Percentiles rank a stretch among this genome's conserved stretches.
Evolutionary conservation across 139 green algal species (phyloP).

Genomic region (Spirogloea muscicola): DNA sequence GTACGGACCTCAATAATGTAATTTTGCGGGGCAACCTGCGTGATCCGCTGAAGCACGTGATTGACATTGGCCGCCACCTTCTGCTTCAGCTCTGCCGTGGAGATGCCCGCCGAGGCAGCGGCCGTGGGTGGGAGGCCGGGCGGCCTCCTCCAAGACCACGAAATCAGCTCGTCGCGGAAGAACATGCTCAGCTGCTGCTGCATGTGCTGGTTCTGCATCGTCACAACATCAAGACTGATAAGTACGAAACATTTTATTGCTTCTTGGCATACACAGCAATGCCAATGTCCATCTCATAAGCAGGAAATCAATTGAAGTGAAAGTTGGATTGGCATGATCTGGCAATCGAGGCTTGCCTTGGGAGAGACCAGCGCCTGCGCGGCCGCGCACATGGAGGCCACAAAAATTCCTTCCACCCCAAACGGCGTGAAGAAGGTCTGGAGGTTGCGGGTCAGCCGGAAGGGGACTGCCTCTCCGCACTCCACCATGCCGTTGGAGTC

Average conservation of each 20-base stretch:
- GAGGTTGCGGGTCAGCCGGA: conserved; percentile 96
- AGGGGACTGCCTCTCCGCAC: conserved; percentile 82
- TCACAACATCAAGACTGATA: no score
- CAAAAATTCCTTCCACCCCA: conserved; percentile 75
- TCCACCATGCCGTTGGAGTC: conserved; percentile 56
- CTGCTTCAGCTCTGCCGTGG: conserved; percentile 39
- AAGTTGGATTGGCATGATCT: not conserved
- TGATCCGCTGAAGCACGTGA: conserved; percentile 32
- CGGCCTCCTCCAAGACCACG: conserved; percentile 43
- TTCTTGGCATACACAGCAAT: no score
- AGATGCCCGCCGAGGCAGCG: not conserved
- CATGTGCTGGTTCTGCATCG: conserved; percentile 35
- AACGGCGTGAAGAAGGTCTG: conserved; percentile 90
- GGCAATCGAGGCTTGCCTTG: conserved; percentile 11
- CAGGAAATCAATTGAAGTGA: not conserved
- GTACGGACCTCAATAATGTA: conserved; percentile 31
- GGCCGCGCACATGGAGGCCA: conserved; percentile 42
- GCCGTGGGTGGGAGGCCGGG: not conserved
- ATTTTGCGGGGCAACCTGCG: conserved; percentile 29
- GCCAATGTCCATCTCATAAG: no score
- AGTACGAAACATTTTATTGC: no score
- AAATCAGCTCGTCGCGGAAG: conserved; percentile 71
- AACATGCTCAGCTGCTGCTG: conserved; percentile 73
- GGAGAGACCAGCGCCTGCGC: conserved; percentile 35
- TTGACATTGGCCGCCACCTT: conserved; percentile 52